These are phyloP conservation scores for Acanthamoeba sp. DNA, from an alignment of 208 protist genomes.

Conservation along the genomic window DNA sequence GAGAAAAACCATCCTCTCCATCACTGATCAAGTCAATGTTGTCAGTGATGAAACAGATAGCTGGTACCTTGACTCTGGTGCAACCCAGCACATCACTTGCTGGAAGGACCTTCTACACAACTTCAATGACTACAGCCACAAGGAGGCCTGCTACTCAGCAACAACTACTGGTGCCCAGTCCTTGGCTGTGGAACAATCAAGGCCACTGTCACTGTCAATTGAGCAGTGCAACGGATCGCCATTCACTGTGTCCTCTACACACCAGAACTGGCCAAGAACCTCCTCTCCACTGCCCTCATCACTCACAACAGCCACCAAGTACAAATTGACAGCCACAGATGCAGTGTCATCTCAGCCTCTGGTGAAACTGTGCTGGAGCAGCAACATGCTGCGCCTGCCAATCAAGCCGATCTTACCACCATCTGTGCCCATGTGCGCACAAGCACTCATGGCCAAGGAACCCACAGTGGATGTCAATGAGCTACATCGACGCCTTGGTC, in stretches of 20 bases:
- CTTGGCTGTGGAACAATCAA: not conserved
- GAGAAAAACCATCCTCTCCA: not conserved
- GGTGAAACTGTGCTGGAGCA: not conserved
- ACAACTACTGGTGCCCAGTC: not conserved
- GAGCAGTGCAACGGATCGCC: not conserved
- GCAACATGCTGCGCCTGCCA: not conserved
- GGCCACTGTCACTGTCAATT: not conserved
- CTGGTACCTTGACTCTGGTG: conserved; percentile 32
- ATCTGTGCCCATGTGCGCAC: not conserved
- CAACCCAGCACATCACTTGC: not conserved
- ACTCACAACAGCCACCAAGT: not conserved
- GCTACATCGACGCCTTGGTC: not conserved
- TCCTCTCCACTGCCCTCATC: not conserved
- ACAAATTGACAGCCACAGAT: not conserved
- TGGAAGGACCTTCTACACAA: not conserved
- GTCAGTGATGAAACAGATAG: not conserved
- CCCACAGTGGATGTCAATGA: not conserved
- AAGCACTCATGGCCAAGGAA: not conserved
- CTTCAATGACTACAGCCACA: not conserved
- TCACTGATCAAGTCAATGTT: not conserved
- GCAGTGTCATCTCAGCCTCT: not conserved
- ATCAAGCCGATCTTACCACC: not conserved
- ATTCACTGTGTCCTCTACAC: not conserved
- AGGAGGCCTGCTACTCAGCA: not conserved
- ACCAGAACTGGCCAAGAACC: not conserved